Evolutionary conservation across 208 protist genomes (phyloP).

Genomic region (Crithidia acanthocephali): DNA sequence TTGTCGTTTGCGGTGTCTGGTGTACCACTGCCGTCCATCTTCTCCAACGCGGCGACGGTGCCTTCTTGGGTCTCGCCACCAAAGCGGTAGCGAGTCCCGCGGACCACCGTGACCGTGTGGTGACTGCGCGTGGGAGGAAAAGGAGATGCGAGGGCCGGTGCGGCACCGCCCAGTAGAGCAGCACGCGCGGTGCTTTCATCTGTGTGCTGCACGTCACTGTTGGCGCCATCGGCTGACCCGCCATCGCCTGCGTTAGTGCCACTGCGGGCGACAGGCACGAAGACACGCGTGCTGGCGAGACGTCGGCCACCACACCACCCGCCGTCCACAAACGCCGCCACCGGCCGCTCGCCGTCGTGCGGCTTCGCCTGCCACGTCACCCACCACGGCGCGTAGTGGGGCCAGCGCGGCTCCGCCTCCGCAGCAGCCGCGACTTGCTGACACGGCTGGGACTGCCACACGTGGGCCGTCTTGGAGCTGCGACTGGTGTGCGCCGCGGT

Average conservation of each 20-base stretch:
- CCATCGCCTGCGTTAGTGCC: too few species aligned
- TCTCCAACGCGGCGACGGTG: conserved; percentile 43
- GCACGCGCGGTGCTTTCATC: too few species aligned
- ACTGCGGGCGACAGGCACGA: conserved; percentile 18
- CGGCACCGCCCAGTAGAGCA: too few species aligned
- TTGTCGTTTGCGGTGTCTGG: not conserved
- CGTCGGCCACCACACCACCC: conserved; percentile 59
- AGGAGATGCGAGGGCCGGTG: too few species aligned
- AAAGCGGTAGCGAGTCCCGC: conserved; percentile 56
- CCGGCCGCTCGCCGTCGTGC: conserved; percentile 21
- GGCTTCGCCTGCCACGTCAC: conserved; percentile 12
- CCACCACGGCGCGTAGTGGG: conserved; percentile 34
- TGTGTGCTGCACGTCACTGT: conserved; percentile 6
- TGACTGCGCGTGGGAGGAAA: conserved; percentile 37
- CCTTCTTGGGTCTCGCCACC: conserved; percentile 55
- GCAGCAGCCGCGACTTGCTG: not conserved
- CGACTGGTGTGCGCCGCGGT: not conserved
- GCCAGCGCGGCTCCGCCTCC: conserved; percentile 2
- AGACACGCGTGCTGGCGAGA: conserved; percentile 32
- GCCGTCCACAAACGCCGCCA: conserved; percentile 48
- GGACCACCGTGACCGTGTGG: conserved; percentile 44
- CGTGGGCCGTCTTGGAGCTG: not conserved
- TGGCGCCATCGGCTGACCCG: not conserved
- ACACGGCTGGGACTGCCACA: conserved; percentile 6
- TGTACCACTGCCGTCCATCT: conserved; percentile 16